Conservation (phyloP, 495 filamentous ascomycete species). For the Paragyromitra xinjiangensis region DNA sequence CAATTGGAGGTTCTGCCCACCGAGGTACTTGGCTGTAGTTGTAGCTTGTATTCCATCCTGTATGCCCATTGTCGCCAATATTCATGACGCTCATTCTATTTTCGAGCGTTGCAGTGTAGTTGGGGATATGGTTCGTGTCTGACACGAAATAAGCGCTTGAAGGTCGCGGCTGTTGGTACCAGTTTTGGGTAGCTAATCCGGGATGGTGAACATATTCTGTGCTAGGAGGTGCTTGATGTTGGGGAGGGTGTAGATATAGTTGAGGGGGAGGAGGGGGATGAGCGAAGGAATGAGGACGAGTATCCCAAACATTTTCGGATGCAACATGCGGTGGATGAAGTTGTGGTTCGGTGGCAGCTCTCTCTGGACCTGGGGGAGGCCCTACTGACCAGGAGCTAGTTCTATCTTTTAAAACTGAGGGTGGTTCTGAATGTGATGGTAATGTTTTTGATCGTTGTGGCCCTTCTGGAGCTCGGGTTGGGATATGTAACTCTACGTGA, state of each 20-base stretch:
- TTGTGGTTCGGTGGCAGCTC: not conserved
- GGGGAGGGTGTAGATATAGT: not conserved
- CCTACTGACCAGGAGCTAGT: conserved; percentile 12
- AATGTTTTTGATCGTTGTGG: conserved; percentile 33
- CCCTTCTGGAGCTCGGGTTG: not conserved
- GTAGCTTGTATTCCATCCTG: not conserved
- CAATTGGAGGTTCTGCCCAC: not conserved
- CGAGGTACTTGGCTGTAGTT: not conserved
- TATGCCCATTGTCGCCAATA: not conserved
- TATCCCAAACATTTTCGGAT: not conserved
- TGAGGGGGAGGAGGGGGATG: not conserved
- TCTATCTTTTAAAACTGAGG: conserved; percentile 2
- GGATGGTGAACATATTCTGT: conserved; percentile 6
- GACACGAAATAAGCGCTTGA: not conserved
- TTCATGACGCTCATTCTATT: not conserved
- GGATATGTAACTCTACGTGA: not conserved
- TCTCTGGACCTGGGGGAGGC: not conserved
- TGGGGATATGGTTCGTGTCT: not conserved
- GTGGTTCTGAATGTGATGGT: not conserved
- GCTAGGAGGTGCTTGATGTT: not conserved
- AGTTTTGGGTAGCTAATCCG: not conserved
- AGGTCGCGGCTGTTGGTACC: not conserved
- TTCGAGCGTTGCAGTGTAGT: conserved; percentile 1
- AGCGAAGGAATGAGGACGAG: not conserved
- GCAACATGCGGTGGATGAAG: not conserved